A percentile compares a stretch with the other conserved stretches of the same genome.
phyloP scores from a whole-genome alignment of 2,329 filamentous ascomycete species.

The Pestalotiopsis sp. region DNA sequence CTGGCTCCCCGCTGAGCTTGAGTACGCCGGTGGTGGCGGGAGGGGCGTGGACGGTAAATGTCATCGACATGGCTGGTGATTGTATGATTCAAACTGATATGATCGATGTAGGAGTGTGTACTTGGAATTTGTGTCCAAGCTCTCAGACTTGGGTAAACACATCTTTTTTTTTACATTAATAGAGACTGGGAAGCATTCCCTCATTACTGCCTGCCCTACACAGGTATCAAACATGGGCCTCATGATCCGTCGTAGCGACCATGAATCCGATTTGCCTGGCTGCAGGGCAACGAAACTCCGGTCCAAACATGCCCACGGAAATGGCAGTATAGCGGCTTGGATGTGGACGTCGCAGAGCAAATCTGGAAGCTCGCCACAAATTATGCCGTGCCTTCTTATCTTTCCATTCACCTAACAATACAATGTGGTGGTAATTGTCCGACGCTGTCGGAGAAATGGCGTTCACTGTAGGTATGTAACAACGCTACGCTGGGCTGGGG shows the following conservation, averaged over 20 bases:
- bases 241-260: not conserved
- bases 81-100: not conserved
- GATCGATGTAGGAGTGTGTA: not conserved
- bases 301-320: not conserved
- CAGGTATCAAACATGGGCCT: too few species aligned
- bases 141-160: not conserved
- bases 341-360: not conserved
- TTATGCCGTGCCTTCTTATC: not conserved
- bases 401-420: too few species aligned
- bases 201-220: not conserved
- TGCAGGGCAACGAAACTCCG: not conserved
- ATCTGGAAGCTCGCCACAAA: not conserved
- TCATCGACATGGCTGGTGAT: constrained; percentile 6
- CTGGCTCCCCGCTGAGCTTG: not conserved
- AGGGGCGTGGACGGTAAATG: constrained; percentile 11
- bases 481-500: not conserved
- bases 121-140: not conserved
- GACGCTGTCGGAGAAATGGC: not conserved
- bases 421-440: not conserved
- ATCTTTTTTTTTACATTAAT: not conserved
- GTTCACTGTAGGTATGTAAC: not conserved
- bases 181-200: not conserved
- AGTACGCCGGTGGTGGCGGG: constrained; percentile 4
- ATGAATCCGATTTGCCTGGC: not conserved
- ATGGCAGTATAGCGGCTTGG: not conserved